Conservation (phyloP, 2,329 filamentous ascomycete genomes). For the Talaromyces verruculosus region DNA sequence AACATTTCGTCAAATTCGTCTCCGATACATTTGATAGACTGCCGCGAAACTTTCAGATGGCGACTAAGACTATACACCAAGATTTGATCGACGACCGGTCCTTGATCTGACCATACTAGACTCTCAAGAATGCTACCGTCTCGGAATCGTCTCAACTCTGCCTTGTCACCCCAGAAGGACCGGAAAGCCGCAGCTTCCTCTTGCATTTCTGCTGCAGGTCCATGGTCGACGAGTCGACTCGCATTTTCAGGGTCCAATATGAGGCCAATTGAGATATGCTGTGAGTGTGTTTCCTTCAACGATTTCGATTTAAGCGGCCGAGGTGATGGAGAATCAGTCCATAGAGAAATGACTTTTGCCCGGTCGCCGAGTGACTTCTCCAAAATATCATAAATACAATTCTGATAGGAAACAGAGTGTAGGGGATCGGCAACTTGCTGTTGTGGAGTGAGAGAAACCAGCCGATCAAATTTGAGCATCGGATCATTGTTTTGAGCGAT, state of each 20-base stretch:
- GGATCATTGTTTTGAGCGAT: slow-evolving; percentile 60
- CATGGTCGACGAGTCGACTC: slow-evolving; percentile 77
- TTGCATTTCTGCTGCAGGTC: slow-evolving; percentile 81
- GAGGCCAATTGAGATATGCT: slow-evolving; percentile 62
- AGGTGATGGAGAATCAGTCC: slow-evolving; percentile 38
- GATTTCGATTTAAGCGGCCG: slow-evolving; percentile 53
- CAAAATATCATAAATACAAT: slow-evolving; percentile 62
- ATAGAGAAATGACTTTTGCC: slow-evolving; percentile 65
- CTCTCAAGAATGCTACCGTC: slow-evolving; percentile 93
- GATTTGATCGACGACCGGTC: slow-evolving; percentile 76
- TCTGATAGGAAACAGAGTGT: slow-evolving; percentile 33
- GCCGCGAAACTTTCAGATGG: slow-evolving; percentile 64
- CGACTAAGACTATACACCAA: slow-evolving; percentile 67
- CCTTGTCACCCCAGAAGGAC: slow-evolving; percentile 90
- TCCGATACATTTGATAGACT: slow-evolving; percentile 55
- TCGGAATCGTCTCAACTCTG: slow-evolving; percentile 90
- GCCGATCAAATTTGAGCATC: slow-evolving; percentile 56
- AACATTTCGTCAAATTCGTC: slow-evolving; percentile 49
- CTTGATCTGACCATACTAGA: slow-evolving; percentile 73
- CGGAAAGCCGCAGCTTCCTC: slow-evolving; percentile 78
- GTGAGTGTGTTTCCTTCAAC: slow-evolving; percentile 29
- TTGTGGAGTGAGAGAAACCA: slow-evolving; percentile 40
- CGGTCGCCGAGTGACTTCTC: slow-evolving; percentile 73
- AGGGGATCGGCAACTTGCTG: slow-evolving; percentile 30
- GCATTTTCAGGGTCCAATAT: slow-evolving; percentile 71